Evolutionary conservation across 768 basidiomycete genomes (phyloP).

Genomic region (Kwoniella botswanensis): DNA sequence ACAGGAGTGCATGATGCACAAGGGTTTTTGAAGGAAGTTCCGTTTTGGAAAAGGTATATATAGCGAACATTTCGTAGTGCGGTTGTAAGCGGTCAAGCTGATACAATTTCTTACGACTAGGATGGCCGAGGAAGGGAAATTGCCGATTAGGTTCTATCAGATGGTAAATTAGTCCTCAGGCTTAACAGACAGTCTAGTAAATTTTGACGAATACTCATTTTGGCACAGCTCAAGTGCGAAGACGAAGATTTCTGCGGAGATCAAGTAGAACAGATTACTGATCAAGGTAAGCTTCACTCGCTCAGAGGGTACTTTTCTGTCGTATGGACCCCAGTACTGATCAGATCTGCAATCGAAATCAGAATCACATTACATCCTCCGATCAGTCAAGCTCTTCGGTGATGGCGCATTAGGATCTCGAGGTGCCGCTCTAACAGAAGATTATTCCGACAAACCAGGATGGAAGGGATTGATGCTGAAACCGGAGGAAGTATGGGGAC

Average conservation of each 20-base stretch:
- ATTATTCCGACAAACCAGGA: slow-evolving; percentile 77
- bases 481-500: slow-evolving; percentile 64
- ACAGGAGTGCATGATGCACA: slow-evolving; percentile 87
- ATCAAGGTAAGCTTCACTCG: slow-evolving; percentile 29
- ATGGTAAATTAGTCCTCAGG: slow-evolving; percentile 38
- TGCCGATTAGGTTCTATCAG: slow-evolving; percentile 65
- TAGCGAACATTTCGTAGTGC: neutral
- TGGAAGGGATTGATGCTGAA: slow-evolving; percentile 73
- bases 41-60: slow-evolving; percentile 70
- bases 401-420: slow-evolving; percentile 92
- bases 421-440: slow-evolving; percentile 84
- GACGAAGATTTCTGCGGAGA: slow-evolving; percentile 70
- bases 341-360: neutral
- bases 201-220: too few relatives aligned
- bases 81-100: too few relatives aligned
- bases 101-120: slow-evolving; percentile 58
- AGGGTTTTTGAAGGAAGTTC: slow-evolving; percentile 63
- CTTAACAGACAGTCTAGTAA: neutral
- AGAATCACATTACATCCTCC: slow-evolving; percentile 69
- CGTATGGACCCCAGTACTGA: too few relatives aligned
- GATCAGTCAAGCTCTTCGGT: slow-evolving; percentile 53
- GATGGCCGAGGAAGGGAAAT: slow-evolving; percentile 68
- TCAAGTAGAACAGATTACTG: slow-evolving; percentile 65
- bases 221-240: slow-evolving; percentile 52
- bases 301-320: too few relatives aligned